Evolutionary conservation across 2,329 filamentous ascomycete species (phyloP).

Genomic region (Clarireedia sp.): DNA sequence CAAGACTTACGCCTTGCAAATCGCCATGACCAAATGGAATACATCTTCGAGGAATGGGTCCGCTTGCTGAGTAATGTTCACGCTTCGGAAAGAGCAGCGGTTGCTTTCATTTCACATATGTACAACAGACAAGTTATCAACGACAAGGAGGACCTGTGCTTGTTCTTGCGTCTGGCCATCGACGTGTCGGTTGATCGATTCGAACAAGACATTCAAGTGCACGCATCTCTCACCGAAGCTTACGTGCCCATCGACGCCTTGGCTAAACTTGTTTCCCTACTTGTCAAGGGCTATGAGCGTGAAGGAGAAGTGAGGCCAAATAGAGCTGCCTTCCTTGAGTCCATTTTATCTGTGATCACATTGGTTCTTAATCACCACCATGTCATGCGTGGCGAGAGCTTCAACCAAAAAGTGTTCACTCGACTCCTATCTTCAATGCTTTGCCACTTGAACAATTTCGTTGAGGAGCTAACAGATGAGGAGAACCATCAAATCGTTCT

Average conservation of each 20-base stretch:
- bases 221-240: constrained; percentile 48
- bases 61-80: constrained; percentile 71
- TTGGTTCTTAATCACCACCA: constrained; percentile 82
- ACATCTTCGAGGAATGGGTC: constrained; percentile 94
- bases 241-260: constrained; percentile 68
- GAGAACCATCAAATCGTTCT: constrained; percentile 65
- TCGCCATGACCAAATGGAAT: constrained; percentile 79
- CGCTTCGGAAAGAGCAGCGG: constrained; percentile 61
- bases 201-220: constrained; percentile 58
- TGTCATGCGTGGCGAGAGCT: constrained; percentile 67
- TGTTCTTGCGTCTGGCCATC: constrained; percentile 74
- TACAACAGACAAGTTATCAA: constrained; percentile 66
- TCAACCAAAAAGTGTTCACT: constrained; percentile 87
- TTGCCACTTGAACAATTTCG: constrained; percentile 58
- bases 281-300: constrained; percentile 62
- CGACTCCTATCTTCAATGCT: constrained; percentile 79
- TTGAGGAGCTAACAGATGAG: constrained; percentile 48
- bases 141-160: constrained; percentile 65
- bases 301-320: constrained; percentile 50
- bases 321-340: constrained; percentile 67
- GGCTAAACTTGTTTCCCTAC: constrained; percentile 67
- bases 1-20: constrained; percentile 50
- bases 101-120: constrained; percentile 77
- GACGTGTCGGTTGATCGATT: constrained; percentile 73
- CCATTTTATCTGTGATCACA: constrained; percentile 67